Percentiles rank a stretch among this genome's conserved stretches.
These are phyloP conservation scores for Sclerotinia glacialis DNA, from an alignment of 2,329 filamentous ascomycete genomes.

Conservation along the genomic window DNA sequence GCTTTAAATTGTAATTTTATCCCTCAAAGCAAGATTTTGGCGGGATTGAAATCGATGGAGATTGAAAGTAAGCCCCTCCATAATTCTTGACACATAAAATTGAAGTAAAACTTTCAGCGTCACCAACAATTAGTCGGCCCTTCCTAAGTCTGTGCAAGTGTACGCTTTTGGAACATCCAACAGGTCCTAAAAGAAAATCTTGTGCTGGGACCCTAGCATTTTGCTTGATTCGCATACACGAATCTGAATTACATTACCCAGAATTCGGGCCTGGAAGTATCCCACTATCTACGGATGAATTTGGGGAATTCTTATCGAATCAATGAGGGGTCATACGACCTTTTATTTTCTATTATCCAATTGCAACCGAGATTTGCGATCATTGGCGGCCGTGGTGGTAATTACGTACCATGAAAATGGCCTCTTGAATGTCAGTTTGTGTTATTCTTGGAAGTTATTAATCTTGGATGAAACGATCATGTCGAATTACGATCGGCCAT, in stretches of 20 bases:
- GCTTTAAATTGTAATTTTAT: neutral
- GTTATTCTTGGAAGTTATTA: neutral
- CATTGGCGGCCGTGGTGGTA: neutral
- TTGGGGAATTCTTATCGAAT: neutral
- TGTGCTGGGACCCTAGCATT: neutral
- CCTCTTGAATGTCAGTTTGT: neutral
- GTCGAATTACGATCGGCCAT: neutral
- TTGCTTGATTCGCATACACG: neutral
- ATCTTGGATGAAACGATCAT: conserved; percentile 11
- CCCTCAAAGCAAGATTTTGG: neutral
- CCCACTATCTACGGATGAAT: neutral
- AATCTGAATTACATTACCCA: conserved; percentile 2
- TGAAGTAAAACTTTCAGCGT: neutral
- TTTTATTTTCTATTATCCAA: conserved; percentile 14
- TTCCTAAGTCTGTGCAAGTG: conserved; percentile 12
- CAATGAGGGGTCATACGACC: conserved; percentile 1
- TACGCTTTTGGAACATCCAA: conserved; percentile 1
- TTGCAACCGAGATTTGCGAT: neutral
- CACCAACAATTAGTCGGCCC: conserved; percentile 16
- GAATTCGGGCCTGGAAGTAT: neutral
- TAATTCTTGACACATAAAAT: neutral
- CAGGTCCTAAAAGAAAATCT: neutral
- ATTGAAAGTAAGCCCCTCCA: neutral
- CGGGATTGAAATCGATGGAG: neutral
- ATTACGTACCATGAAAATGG: neutral